Percentiles rank a stretch among this genome's conserved stretches.
These are phyloP conservation scores for Medicago lupulina DNA, from an alignment of 306 rosid genomes.

Conservation along the genomic window DNA sequence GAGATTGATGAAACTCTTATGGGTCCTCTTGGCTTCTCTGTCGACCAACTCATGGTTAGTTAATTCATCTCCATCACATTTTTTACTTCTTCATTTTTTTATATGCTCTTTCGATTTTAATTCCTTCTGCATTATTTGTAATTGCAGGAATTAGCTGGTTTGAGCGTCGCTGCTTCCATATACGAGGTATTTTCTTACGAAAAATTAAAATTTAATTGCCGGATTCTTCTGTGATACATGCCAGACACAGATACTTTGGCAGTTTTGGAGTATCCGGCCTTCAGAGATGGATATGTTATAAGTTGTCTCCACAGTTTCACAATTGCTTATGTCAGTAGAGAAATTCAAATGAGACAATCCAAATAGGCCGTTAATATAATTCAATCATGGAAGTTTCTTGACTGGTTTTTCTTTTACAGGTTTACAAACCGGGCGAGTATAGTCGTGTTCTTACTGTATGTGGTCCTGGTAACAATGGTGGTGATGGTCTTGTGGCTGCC, in stretches of 20 bases:
- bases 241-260: too few relatives aligned
- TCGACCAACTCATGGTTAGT: conserved; percentile 85
- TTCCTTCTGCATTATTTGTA: background rate
- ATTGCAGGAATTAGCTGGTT: conserved; percentile 93
- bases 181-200: conserved; percentile 63
- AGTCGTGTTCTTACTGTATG: conserved; percentile 77
- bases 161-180: conserved; percentile 86
- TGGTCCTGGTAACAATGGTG: conserved; percentile 99
- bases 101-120: background rate
- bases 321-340: background rate
- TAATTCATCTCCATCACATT: conserved; percentile 31
- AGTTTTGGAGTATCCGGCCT: too few relatives aligned
- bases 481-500: conserved; percentile 96
- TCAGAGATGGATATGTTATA: background rate
- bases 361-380: background rate
- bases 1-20: conserved; percentile 89
- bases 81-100: background rate
- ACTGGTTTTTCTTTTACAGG: conserved; percentile 52
- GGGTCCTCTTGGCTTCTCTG: conserved; percentile 94
- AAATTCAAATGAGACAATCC: background rate
- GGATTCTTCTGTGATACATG: too few relatives aligned
- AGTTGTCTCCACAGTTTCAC: background rate
- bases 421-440: conserved; percentile 70
- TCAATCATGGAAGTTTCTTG: background rate
- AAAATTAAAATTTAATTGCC: too few relatives aligned